Percentiles rank a stretch among this genome's conserved stretches.
Conservation (phyloP, 2,329 filamentous ascomycete species). For the Leptodontidium sp. region DNA sequence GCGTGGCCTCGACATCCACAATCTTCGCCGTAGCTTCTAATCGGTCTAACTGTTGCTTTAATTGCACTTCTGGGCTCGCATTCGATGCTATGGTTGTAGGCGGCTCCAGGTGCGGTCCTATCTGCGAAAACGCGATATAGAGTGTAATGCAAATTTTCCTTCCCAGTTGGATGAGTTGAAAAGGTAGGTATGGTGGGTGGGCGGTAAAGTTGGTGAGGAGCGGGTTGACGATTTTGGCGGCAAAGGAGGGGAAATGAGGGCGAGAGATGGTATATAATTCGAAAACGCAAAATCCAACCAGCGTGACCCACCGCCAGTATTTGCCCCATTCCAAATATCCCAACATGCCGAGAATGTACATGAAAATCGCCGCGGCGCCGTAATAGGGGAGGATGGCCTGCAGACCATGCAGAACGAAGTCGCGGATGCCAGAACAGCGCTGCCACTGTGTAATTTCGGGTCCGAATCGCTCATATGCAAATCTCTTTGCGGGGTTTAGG, state of each 20-base stretch:
- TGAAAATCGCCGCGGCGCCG: conserved; percentile 59
- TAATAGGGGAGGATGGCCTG: conserved; percentile 69
- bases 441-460: conserved; percentile 73
- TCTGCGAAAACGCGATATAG: conserved; percentile 84
- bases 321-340: conserved; percentile 74
- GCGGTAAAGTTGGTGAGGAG: conserved; percentile 48
- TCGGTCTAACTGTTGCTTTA: conserved; percentile 70
- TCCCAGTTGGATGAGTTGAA: conserved; percentile 80
- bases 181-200: conserved; percentile 78
- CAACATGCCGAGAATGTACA: conserved; percentile 68
- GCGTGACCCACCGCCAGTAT: conserved; percentile 70
- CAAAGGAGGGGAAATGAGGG: conserved; percentile 57
- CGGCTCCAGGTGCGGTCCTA: conserved; percentile 70
- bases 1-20: conserved; percentile 72
- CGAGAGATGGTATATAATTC: conserved; percentile 65
- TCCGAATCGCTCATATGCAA: conserved; percentile 91
- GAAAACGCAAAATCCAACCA: conserved; percentile 61
- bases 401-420: conserved; percentile 77
- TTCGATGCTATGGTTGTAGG: conserved; percentile 43
- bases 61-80: conserved; percentile 56
- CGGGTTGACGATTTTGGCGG: conserved; percentile 56
- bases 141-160: conserved; percentile 80
- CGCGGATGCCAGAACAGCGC: conserved; percentile 71
- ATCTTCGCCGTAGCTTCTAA: conserved; percentile 67
- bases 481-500: conserved; percentile 76